Percentiles rank a stretch among this genome's conserved stretches.
Evolutionary conservation across 257 asterid species (phyloP).

Genomic region (Forsythia viridissima): DNA sequence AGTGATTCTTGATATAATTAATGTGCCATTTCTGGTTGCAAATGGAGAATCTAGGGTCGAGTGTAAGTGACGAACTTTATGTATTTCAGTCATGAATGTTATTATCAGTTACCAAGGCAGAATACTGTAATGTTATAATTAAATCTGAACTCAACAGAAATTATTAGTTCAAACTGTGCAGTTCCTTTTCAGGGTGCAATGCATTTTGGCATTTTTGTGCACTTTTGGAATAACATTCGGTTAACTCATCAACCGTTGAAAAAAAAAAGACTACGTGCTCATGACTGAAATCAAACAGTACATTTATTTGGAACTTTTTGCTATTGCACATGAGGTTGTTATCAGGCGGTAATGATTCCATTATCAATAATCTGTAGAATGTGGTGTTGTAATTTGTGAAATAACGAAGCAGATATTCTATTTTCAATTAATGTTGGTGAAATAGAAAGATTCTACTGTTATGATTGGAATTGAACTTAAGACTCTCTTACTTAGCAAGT

Average conservation of each 20-base stretch:
- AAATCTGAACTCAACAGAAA: conserved; percentile 9
- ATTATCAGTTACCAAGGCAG: neutral
- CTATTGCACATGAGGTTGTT: too few species aligned
- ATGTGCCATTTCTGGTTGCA: conserved; percentile 5
- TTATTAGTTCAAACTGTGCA: conserved; percentile 4
- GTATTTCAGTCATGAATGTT: neutral
- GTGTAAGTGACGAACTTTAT: neutral
- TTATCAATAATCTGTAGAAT: neutral
- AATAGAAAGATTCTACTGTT: neutral
- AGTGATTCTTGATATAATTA: conserved; percentile 14
- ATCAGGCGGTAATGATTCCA: neutral
- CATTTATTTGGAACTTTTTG: neutral
- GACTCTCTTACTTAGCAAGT: too few species aligned
- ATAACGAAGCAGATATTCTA: neutral
- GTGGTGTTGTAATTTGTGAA: conserved; percentile 5
- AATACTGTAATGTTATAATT: neutral
- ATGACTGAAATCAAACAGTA: neutral
- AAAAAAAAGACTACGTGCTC: neutral
- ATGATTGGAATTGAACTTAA: too few species aligned
- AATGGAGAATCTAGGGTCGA: neutral
- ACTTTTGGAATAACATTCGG: neutral
- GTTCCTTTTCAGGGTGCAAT: neutral
- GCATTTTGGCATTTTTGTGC: neutral
- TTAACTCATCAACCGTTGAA: conserved; percentile 2
- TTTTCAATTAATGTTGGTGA: neutral